Evolutionary conservation across 495 filamentous ascomycete genomes (phyloP), one percentile per base, ranked within the genome.

Genomic region (Daldinia bambusicola): DNA sequence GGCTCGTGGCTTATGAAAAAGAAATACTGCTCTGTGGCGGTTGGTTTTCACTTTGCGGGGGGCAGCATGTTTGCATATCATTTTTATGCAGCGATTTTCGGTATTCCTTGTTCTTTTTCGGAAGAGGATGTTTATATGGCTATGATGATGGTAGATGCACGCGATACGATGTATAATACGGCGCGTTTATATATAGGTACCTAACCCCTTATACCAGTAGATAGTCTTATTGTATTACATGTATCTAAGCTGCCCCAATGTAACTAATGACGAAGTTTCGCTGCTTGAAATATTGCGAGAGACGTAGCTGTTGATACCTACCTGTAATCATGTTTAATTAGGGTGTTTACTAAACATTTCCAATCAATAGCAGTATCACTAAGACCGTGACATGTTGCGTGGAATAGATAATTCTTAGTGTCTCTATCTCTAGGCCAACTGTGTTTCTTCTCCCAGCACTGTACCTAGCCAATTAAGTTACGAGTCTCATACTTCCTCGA

Each of bases 181-280:
- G 14, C 50, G 36, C 22, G 52, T 48, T 58, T 70, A 65, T 50
- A 41, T 48, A 66, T 61, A 61, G 55, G 55, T 57, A 52, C 26
- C 26, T 26, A 1, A 26, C 26, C 26, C 26, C 26, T 26, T 55
- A 66, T 36, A 52, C 20, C 45, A 63, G 59, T 30, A 60, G 37
- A 31, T 45, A 30, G 70, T n/a, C 70, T 72, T 67, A 72, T 65
- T 72, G 65, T 68, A 72, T 55, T 68, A 61, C 61, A 56, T 56
- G 50, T 63, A 60, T 50, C 41, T 16, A 31, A 22, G 18, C 18
- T 5, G 6, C 20, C 14, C 43, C 18, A 55, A 58, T 63, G 51
- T 32, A 53, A 53, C 45, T 38, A 53, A 43, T 41, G 20, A 26
- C 22, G 9, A 30, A 16, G 14, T 31, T 60, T 60, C 20, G 56